These are phyloP conservation scores for Globisporangium abappressorium DNA, from an alignment of 352 stramenopile genomes.

Conservation along the genomic window DNA sequence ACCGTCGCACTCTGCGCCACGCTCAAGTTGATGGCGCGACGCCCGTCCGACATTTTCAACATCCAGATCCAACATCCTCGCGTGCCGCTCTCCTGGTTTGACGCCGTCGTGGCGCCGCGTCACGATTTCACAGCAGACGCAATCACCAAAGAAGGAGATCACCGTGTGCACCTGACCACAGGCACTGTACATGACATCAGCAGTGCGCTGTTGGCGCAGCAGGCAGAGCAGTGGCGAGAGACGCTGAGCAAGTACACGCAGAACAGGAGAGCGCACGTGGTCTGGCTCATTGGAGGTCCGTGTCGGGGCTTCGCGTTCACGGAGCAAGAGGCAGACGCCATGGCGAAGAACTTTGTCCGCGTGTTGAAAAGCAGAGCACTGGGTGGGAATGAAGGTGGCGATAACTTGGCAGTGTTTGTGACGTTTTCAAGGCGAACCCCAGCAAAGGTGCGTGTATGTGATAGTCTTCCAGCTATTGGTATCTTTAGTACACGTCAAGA, in stretches of 20 bases:
- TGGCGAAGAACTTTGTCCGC: conserved; percentile 40
- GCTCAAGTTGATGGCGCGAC: conserved; percentile 30
- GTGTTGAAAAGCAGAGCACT: conserved; percentile 3
- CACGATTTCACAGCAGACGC: conserved; percentile 43
- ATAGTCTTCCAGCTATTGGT: not conserved
- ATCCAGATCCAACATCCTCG: conserved; percentile 80
- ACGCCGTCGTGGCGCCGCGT: conserved; percentile 54
- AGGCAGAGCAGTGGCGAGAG: conserved; percentile 22
- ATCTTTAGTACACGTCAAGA: not conserved
- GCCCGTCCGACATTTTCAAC: conserved; percentile 36
- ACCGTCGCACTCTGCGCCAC: conserved; percentile 63
- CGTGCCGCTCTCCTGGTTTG: conserved; percentile 46
- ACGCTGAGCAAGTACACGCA: conserved; percentile 9
- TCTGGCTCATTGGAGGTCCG: conserved; percentile 61
- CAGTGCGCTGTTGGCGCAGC: conserved; percentile 21
- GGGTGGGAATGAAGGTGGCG: not conserved
- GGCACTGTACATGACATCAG: conserved; percentile 52
- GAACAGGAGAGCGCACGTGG: conserved; percentile 22
- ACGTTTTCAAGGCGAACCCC: conserved; percentile 73
- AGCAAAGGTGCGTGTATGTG: conserved; percentile 16
- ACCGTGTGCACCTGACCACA: conserved; percentile 34
- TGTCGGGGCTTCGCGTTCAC: conserved; percentile 65
- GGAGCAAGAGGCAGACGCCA: conserved; percentile 26
- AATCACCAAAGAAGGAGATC: not conserved
- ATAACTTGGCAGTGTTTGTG: conserved; percentile 38